Evolutionary conservation across 2,329 filamentous ascomycete genomes (phyloP), one percentile per base, ranked within the genome.

Genomic region (Rutstroemia sp.): DNA sequence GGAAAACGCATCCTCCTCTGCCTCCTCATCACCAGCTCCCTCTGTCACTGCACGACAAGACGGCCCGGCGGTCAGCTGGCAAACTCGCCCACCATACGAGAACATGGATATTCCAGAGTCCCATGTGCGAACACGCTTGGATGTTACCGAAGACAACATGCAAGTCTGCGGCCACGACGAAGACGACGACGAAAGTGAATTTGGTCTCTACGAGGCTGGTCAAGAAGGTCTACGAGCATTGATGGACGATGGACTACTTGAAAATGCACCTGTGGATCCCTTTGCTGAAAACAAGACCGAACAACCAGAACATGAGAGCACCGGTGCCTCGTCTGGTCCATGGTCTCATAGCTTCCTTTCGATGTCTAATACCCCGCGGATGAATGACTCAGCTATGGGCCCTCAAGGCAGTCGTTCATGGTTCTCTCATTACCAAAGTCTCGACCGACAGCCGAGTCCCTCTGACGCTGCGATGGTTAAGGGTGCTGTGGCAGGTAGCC

Each of bases 391-490:
- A 34, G 30, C 30, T 34, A 34, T 12, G 9, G 10, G 30, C 30
- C 30, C 30, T 34, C 30, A 34, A 34, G 9, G 30, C 10, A 4
- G 10, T 12, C 30, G 30, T 34, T 4, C 30, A 34, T 34, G 30
- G 30, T 34, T 34, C 30, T 34, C 30, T 12, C 30, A 10, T 12
- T 34, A 34, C 10, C 39, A 21, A 21, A 37, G n/a, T 38, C 18
- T 34, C 30, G 16, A 18, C 23, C 39, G 38, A 48, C 63, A 67
- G 14, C 66, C 69, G 46, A 72, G 71, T 61, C 71, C 71, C 49
- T 72, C 71, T 8, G 70, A 72, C 59, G 70, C 70, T 19, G 71
- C 71, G 45, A 69, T 72, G 67, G 68, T 66, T 19, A 73, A 71
- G 54, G 57, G 61, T 38, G 51, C 46, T 47, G 12, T 27, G 44